phyloP scores from a whole-genome alignment of 2,329 filamentous ascomycete genomes.

The Aspergillus spinulosporus region DNA sequence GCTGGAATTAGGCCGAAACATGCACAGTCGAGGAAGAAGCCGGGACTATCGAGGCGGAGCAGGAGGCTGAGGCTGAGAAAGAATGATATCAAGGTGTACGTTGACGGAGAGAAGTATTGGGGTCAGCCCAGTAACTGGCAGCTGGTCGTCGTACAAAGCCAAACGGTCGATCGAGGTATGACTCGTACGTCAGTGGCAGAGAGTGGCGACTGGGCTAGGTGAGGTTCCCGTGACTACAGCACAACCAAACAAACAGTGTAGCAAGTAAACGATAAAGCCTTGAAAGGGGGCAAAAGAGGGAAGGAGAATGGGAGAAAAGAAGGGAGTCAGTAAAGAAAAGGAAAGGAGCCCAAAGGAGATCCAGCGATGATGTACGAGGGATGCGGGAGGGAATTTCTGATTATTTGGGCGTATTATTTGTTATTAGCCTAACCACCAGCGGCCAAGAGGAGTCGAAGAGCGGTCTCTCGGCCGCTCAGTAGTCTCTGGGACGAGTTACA shows the following conservation, averaged over 20 bases:
- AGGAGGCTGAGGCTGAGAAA: background rate
- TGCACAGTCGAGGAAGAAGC: background rate
- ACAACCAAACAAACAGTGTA: constrained; percentile 11
- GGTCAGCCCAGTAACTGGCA: background rate
- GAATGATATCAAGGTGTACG: background rate
- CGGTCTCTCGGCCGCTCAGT: background rate
- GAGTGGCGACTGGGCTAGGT: constrained; percentile 5
- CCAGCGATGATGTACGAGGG: constrained; percentile 22
- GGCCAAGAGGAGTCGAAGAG: constrained; percentile 1
- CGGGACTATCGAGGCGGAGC: background rate
- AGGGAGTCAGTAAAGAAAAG: constrained; percentile 4
- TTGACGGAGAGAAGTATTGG: background rate
- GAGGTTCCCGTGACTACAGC: constrained; percentile 7
- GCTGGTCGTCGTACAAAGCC: constrained; percentile 12
- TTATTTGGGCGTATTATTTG: background rate
- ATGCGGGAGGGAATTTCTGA: constrained; percentile 11
- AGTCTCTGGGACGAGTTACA: constrained; percentile 10
- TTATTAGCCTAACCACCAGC: background rate
- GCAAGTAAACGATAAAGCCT: background rate
- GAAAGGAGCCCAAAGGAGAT: constrained; percentile 15
- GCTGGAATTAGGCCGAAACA: background rate
- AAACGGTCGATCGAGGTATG: constrained; percentile 12
- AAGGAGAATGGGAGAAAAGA: background rate
- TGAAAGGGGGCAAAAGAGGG: constrained; percentile 1
- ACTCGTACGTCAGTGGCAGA: constrained; percentile 7